These are phyloP conservation scores for Hypomontagnella submonticulosa DNA, from an alignment of 495 filamentous ascomycete species.

Conservation along the genomic window DNA sequence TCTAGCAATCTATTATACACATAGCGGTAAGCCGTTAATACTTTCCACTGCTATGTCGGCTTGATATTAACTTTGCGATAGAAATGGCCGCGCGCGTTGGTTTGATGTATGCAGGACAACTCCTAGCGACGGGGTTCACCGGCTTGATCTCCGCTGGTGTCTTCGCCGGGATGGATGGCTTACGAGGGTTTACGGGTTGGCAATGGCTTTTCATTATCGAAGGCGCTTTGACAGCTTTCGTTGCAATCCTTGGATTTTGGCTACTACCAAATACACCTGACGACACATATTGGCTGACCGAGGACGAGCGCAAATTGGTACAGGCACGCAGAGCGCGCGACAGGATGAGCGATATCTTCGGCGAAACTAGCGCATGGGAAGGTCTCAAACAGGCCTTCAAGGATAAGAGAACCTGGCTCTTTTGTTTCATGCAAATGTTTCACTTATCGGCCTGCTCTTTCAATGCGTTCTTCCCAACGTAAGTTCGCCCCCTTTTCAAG, in stretches of 20 bases:
- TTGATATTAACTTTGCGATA: slow-evolving; percentile 3
- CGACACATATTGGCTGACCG: slow-evolving; percentile 44
- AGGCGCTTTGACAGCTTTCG: slow-evolving; percentile 41
- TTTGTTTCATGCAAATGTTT: slow-evolving; percentile 50
- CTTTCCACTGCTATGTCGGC: background rate
- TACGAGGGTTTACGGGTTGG: slow-evolving; percentile 36
- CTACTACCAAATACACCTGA: slow-evolving; percentile 48
- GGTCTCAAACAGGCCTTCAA: slow-evolving; percentile 44
- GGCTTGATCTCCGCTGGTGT: slow-evolving; percentile 42
- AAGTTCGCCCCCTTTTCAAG: slow-evolving; percentile 11
- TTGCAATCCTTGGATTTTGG: slow-evolving; percentile 43
- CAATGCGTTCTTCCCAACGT: slow-evolving; percentile 57
- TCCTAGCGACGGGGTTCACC: slow-evolving; percentile 39
- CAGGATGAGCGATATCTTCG: slow-evolving; percentile 40
- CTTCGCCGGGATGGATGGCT: slow-evolving; percentile 43
- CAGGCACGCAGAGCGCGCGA: slow-evolving; percentile 46
- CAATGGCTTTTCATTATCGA: slow-evolving; percentile 49
- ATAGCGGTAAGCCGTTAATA: slow-evolving; percentile 48
- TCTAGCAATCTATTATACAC: slow-evolving; percentile 61
- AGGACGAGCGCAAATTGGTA: slow-evolving; percentile 41
- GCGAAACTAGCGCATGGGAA: slow-evolving; percentile 36
- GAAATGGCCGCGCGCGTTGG: slow-evolving; percentile 44
- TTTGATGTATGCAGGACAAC: slow-evolving; percentile 39
- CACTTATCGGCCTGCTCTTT: slow-evolving; percentile 48
- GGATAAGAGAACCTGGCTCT: slow-evolving; percentile 49